phyloP scores from a whole-genome alignment of 2,329 filamentous ascomycete species.

The Beauveria sp. region DNA sequence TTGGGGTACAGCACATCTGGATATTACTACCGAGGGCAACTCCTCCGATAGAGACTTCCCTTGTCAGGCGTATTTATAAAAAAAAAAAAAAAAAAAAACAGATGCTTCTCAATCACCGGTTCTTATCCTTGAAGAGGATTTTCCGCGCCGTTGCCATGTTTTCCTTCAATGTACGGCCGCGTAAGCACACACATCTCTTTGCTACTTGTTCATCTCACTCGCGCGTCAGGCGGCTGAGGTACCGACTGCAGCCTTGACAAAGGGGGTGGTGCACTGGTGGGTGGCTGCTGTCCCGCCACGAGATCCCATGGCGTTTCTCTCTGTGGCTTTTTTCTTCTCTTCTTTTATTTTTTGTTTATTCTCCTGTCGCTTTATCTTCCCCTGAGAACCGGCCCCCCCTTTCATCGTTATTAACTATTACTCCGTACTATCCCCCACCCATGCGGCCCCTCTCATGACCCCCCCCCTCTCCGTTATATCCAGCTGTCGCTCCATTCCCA shows the following conservation, averaged over 20 bases:
- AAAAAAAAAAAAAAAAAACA: no score
- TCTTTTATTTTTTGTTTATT: no score
- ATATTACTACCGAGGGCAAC: background rate
- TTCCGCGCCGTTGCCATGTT: background rate
- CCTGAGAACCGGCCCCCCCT: background rate
- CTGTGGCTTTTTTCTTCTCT: background rate
- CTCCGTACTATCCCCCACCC: background rate
- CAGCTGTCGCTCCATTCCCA: background rate
- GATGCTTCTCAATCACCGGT: background rate
- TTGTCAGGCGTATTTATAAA: no score
- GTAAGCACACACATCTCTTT: background rate
- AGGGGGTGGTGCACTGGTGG: background rate
- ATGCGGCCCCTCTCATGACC: background rate
- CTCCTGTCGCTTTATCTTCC: background rate
- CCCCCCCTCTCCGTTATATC: background rate
- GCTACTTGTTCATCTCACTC: background rate
- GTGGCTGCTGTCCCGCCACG: background rate
- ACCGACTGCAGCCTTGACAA: background rate
- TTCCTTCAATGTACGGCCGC: background rate
- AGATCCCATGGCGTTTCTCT: slow-evolving; percentile 3
- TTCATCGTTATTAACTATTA: background rate
- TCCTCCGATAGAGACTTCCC: background rate
- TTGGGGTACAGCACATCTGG: background rate
- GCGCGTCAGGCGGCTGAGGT: background rate
- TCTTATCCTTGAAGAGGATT: background rate